These are phyloP conservation scores for Lactifluus rugatus DNA, from an alignment of 768 basidiomycete genomes.

Conservation along the genomic window DNA sequence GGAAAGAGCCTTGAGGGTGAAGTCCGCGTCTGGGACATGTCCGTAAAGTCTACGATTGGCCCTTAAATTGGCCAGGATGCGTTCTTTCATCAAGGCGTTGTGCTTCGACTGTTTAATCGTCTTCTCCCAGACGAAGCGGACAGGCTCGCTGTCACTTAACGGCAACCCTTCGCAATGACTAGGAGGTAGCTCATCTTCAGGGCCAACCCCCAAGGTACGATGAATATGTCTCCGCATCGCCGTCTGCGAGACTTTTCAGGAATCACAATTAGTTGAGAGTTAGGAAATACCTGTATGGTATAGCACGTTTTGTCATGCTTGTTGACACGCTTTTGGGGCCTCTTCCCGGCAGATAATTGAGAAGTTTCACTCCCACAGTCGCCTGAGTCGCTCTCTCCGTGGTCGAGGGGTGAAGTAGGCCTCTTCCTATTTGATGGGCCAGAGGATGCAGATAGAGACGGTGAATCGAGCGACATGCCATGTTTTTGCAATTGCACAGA, in stretches of 20 bases:
- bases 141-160: constrained; percentile 39
- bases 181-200: constrained; percentile 50
- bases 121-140: constrained; percentile 75
- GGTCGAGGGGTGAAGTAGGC: not conserved
- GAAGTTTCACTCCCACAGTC: constrained; percentile 31
- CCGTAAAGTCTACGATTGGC: constrained; percentile 47
- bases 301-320: constrained; percentile 57
- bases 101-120: constrained; percentile 67
- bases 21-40: constrained; percentile 57
- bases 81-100: constrained; percentile 61
- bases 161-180: constrained; percentile 47
- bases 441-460: constrained; percentile 28
- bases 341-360: constrained; percentile 23
- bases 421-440: constrained; percentile 25
- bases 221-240: constrained; percentile 63
- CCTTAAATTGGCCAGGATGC: constrained; percentile 51
- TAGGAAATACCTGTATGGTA: constrained; percentile 50
- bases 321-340: constrained; percentile 38
- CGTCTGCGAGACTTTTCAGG: constrained; percentile 34
- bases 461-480: constrained; percentile 23
- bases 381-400: constrained; percentile 8
- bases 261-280: not conserved
- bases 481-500: not conserved
- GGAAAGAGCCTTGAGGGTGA: constrained; percentile 50
- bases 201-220: constrained; percentile 45